Base-by-base conservation (phyloP, 495 filamentous ascomycete genomes). In the Daldinia caldariorum region DNA sequence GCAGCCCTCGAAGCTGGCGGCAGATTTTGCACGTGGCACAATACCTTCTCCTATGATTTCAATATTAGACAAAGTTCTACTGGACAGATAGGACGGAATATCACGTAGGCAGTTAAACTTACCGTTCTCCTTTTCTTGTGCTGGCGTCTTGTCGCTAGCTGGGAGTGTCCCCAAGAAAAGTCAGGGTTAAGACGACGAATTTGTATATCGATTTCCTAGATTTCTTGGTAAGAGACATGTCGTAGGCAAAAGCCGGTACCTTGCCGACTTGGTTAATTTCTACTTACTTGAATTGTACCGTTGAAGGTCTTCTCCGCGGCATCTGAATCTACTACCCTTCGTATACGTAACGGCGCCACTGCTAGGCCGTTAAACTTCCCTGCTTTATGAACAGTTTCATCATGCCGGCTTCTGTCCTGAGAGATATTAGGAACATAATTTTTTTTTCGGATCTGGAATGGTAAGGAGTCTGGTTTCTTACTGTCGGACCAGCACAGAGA, bases 171-270 rank as follows among this genome's bases (percentile, higher is more conserved):
- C 63, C 63, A 60, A 1, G 56, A 67, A 35, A 67, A 67, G 35
- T 60, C 38, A 12, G 56, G 56, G 4, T 60, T 67, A 3, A 60
- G 14, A 37, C 35, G 45, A 12, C 35, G 63, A 12, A 67, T 60
- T 32, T 67, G 45, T 9, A 22, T 34, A 31, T 67, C 56, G 22
- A 67, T 67, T 18, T 67, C 63, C 63, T 67, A 10, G 6, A 6
- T 41, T 6, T n/a, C 13, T 18, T 14, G 12, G 13, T 58, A 8
- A 58, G 56, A 34, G 2, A 29, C 38, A 39, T 18, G 41, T 7
- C 16, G 7, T 20, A 18, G 39, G n/a, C 13, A 45, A 45, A 2
- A 45, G 6, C 41, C n/a, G 39, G 14, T 45, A 10, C 41, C 9
- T 2, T 3, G 6, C n/a, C 14, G 22, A 7, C 6, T 34, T 5